These are phyloP conservation scores for Dacryopinax spathularia DNA, from an alignment of 768 basidiomycete genomes.

Conservation along the genomic window DNA sequence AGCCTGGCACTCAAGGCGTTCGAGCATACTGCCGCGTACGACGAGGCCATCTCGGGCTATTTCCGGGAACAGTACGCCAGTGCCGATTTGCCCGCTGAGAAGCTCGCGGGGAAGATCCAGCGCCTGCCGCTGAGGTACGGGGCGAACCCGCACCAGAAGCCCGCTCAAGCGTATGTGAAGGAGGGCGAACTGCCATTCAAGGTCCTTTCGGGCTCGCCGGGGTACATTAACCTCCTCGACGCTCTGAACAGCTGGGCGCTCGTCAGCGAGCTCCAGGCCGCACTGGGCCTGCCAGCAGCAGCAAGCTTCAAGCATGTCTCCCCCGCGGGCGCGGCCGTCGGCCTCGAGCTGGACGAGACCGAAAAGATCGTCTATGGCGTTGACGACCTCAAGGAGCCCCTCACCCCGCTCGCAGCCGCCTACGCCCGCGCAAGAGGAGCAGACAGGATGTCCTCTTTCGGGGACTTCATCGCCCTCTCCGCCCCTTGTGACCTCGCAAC, in stretches of 20 bases:
- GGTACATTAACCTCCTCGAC: constrained; percentile 96
- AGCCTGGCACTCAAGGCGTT: constrained; percentile 92
- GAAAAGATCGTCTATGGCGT: constrained; percentile 95
- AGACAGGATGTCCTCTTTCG: constrained; percentile 98
- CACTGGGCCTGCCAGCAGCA: constrained; percentile 79
- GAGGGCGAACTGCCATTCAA: constrained; percentile 83
- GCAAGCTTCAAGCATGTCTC: constrained; percentile 99
- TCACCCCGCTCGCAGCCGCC: constrained; percentile 79
- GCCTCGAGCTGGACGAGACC: constrained; percentile 59
- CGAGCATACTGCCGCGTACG: constrained; percentile 88
- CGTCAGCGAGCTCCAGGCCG: constrained; percentile 83
- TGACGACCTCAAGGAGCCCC: constrained; percentile 78
- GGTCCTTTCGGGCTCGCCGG: constrained; percentile 89
- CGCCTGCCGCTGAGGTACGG: constrained; percentile 82
- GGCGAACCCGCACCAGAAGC: constrained; percentile 97
- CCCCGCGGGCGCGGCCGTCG: constrained; percentile 92
- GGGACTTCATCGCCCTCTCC: constrained; percentile 94
- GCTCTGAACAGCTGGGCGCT: constrained; percentile 94
- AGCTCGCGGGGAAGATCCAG: constrained; percentile 58
- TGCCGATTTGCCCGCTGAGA: constrained; percentile 48
- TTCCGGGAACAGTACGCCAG: constrained; percentile 93
- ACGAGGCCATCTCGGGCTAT: constrained; percentile 89
- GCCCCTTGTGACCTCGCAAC: constrained; percentile 86
- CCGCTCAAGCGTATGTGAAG: constrained; percentile 87
- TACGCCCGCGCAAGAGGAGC: constrained; percentile 96